Evolutionary conservation across 306 rosid species (phyloP).

Genomic region (Morella rubra): DNA sequence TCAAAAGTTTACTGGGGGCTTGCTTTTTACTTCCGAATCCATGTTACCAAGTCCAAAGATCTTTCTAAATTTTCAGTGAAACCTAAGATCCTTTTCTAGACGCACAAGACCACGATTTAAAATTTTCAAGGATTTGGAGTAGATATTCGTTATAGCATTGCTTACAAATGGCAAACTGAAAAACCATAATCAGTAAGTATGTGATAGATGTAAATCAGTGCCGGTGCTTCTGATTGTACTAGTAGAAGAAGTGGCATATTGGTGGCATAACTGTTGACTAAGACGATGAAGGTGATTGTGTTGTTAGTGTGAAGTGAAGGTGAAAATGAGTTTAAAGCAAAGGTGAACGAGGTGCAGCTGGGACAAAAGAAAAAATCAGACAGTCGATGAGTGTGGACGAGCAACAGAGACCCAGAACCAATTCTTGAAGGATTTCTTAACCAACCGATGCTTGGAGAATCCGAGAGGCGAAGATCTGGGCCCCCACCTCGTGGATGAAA

Average conservation of each 20-base stretch:
- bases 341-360: neutral
- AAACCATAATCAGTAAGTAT: neutral
- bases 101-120: neutral
- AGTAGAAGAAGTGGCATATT: no score
- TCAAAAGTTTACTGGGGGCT: neutral
- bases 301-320: neutral
- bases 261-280: neutral
- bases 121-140: neutral
- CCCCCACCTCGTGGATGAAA: constrained; percentile 46
- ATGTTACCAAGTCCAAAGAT: neutral
- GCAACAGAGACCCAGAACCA: neutral
- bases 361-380: neutral
- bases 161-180: neutral
- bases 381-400: neutral
- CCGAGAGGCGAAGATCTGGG: constrained; percentile 60
- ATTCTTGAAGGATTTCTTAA: neutral
- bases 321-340: neutral
- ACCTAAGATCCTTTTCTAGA: neutral
- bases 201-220: neutral
- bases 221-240: neutral
- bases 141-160: neutral
- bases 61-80: neutral
- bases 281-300: neutral
- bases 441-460: constrained; percentile 58
- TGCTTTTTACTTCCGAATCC: neutral